phyloP scores from a whole-genome alignment of 2,329 filamentous ascomycete species.

The Alternaria postmessia region DNA sequence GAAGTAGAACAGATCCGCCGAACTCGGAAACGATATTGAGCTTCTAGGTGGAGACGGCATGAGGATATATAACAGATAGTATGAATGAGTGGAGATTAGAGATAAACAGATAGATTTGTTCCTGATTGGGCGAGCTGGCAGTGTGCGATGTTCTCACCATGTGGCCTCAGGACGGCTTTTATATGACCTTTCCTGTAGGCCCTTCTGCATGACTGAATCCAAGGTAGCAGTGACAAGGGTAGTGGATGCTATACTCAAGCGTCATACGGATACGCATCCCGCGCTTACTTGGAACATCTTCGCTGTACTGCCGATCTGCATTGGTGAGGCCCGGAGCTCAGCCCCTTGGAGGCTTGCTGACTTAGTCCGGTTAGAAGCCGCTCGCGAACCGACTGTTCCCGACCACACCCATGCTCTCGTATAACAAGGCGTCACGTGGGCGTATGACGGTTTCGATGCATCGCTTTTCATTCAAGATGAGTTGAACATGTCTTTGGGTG shows the following conservation, averaged over 20 bases:
- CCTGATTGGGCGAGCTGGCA: neutral
- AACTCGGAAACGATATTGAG: conserved; percentile 45
- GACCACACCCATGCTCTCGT: conserved; percentile 13
- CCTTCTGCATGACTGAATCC: conserved; percentile 18
- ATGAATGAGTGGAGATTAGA: neutral
- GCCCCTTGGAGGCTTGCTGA: conserved; percentile 29
- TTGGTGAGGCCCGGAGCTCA: conserved; percentile 27
- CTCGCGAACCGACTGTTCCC: conserved; percentile 24
- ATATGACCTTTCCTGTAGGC: conserved; percentile 27
- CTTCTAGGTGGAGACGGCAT: conserved; percentile 48
- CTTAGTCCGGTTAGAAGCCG: conserved; percentile 24
- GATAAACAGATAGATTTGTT: neutral
- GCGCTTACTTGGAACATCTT: conserved; percentile 31
- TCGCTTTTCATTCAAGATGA: neutral
- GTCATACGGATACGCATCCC: conserved; percentile 36
- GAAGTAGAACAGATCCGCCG: conserved; percentile 49
- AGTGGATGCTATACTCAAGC: conserved; percentile 26
- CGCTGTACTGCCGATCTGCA: conserved; percentile 34
- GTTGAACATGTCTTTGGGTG: conserved; percentile 9
- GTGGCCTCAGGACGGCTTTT: conserved; percentile 35
- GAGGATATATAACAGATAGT: conserved; percentile 9
- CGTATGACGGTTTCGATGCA: neutral
- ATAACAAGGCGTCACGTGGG: conserved; percentile 1
- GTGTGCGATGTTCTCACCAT: conserved; percentile 17
- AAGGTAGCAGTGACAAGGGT: conserved; percentile 13